Evolutionary conservation across 208 protist genomes (phyloP).

Genomic region (Trypanosoma avium): DNA sequence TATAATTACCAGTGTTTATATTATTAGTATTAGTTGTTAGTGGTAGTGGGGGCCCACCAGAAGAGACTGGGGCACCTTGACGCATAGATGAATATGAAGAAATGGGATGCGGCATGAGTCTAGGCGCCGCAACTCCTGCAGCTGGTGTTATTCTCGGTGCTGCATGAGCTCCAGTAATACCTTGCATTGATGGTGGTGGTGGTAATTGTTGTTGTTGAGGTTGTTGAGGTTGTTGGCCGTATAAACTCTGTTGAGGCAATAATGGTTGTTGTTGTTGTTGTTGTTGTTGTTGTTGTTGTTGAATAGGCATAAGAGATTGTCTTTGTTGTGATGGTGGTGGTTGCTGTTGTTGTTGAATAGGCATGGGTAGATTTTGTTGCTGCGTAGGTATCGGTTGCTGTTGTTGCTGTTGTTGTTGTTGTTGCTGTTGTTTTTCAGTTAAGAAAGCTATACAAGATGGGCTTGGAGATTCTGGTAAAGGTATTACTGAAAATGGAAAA

Average conservation of each 20-base stretch:
- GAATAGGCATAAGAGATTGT: constrained; percentile 1
- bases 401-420: constrained; percentile 35
- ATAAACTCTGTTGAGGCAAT: constrained; percentile 1
- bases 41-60: constrained; percentile 22
- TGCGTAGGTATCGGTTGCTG: constrained; percentile 21
- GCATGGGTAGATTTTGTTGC: constrained; percentile 23
- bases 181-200: constrained; percentile 1
- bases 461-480: constrained; percentile 55
- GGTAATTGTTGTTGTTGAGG: neutral
- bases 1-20: constrained; percentile 12
- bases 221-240: constrained; percentile 8
- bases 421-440: constrained; percentile 33
- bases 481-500: constrained; percentile 43
- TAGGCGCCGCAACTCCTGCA: constrained; percentile 17
- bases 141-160: neutral
- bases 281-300: constrained; percentile 20
- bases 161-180: neutral
- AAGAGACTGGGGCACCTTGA: neutral
- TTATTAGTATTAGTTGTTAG: constrained; percentile 1
- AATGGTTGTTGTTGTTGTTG: constrained; percentile 14
- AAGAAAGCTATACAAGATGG: constrained; percentile 39
- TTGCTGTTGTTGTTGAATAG: constrained; percentile 22
- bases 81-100: constrained; percentile 60
- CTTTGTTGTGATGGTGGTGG: no score
- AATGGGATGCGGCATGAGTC: constrained; percentile 71